These are phyloP conservation scores for Phaeotremella fagi DNA, from an alignment of 768 basidiomycete species.

Conservation along the genomic window DNA sequence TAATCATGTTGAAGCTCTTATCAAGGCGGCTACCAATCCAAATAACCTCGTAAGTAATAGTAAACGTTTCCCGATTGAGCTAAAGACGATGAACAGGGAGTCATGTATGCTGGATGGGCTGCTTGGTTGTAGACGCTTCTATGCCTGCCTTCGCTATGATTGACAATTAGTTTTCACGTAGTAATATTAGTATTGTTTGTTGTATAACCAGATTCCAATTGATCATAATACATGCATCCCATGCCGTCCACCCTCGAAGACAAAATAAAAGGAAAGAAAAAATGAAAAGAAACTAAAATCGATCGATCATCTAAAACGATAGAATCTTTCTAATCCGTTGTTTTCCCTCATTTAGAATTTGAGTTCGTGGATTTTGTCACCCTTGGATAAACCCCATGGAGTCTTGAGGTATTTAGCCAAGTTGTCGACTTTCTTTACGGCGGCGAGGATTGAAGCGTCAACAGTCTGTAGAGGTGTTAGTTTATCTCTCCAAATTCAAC, in stretches of 20 bases:
- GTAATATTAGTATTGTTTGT: no score
- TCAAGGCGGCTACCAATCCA: slow-evolving; percentile 75
- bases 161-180: no score
- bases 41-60: slow-evolving; percentile 60
- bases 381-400: slow-evolving; percentile 90
- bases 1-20: slow-evolving; percentile 84
- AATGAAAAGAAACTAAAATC: no score
- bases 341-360: slow-evolving; percentile 59
- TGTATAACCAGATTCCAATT: no score
- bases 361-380: slow-evolving; percentile 93
- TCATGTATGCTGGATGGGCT: slow-evolving; percentile 88
- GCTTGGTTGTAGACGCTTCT: slow-evolving; percentile 71
- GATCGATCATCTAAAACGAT: no score
- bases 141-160: no score
- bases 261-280: no score
- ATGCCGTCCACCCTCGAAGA: no score
- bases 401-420: slow-evolving; percentile 89
- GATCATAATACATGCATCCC: slow-evolving; percentile 42
- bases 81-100: slow-evolving; percentile 54
- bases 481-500: background rate
- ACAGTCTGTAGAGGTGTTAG: slow-evolving; percentile 29
- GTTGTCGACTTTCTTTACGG: slow-evolving; percentile 84
- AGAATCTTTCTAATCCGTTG: no score
- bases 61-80: background rate
- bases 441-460: slow-evolving; percentile 61